Conservation (phyloP, 768 basidiomycete species). For the Rhizopogon vinicolor region DNA sequence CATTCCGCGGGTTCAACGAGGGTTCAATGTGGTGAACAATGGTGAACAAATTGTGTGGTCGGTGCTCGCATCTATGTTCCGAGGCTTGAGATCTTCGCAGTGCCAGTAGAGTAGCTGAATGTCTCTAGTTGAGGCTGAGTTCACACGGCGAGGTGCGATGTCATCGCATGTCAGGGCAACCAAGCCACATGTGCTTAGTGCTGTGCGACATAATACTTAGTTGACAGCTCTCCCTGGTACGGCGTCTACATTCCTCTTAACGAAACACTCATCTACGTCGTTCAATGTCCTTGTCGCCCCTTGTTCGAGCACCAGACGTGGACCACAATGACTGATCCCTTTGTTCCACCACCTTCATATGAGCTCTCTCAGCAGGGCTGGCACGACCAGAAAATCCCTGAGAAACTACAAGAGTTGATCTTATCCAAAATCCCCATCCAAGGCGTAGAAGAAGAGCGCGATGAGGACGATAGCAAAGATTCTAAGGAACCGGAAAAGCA, state of each 20-base stretch:
- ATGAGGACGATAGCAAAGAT: constrained; percentile 12
- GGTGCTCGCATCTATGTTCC: no score
- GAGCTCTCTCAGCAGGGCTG: constrained; percentile 29
- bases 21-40: no score
- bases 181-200: neutral
- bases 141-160: neutral
- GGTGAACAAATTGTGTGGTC: no score
- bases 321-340: constrained; percentile 18
- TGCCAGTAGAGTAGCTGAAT: no score
- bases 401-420: constrained; percentile 10
- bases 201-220: neutral
- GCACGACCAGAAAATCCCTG: constrained; percentile 49
- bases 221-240: neutral
- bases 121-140: neutral
- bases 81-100: no score
- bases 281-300: constrained; percentile 1
- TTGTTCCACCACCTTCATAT: constrained; percentile 35
- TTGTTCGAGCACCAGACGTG: neutral
- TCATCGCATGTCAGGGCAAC: neutral
- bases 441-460: constrained; percentile 13
- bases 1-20: no score
- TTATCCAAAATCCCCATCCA: constrained; percentile 9
- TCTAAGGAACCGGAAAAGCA: neutral
- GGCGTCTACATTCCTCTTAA: constrained; percentile 1
- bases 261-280: neutral